A percentile compares a stretch with the other conserved stretches of the same genome.
These are phyloP conservation scores for Oxyria digyna DNA, from an alignment of 148 eudicot genomes.

Conservation along the genomic window DNA sequence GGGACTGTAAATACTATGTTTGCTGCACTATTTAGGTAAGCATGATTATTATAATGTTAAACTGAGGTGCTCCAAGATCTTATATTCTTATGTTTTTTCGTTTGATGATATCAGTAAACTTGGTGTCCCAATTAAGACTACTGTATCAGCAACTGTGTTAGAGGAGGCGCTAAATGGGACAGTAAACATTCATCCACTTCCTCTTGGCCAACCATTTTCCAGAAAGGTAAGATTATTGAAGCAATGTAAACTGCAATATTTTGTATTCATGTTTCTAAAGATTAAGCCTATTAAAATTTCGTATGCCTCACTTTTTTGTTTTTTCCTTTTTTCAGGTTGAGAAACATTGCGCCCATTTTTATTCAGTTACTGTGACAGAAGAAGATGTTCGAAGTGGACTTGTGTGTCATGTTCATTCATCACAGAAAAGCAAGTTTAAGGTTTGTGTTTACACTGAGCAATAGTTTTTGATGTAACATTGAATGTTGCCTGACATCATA, in stretches of 20 bases:
- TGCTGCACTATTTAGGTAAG: constrained; percentile 90
- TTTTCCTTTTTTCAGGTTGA: constrained; percentile 46
- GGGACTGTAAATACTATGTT: constrained; percentile 91
- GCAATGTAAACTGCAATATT: neutral
- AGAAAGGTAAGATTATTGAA: constrained; percentile 45
- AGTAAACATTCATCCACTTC: constrained; percentile 51
- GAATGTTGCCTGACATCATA: neutral
- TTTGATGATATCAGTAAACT: constrained; percentile 62
- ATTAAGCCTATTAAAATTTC: constrained; percentile 34
- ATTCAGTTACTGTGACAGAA: constrained; percentile 73
- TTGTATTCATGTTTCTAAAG: constrained; percentile 20
- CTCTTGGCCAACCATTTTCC: constrained; percentile 54
- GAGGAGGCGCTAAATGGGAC: constrained; percentile 91
- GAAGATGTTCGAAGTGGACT: constrained; percentile 69
- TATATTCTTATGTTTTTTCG: neutral
- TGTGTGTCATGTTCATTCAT: constrained; percentile 78
- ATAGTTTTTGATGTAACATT: neutral
- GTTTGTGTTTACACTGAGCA: constrained; percentile 20
- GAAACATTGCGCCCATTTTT: constrained; percentile 89
- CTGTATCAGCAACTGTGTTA: constrained; percentile 79
- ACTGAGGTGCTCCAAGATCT: neutral
- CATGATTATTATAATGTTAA: neutral
- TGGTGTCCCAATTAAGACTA: constrained; percentile 94
- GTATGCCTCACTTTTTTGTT: neutral
- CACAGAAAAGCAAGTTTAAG: constrained; percentile 93